Base-by-base conservation (phyloP, 1,284 basidiomycete genomes). In the Kalmanozyma brasiliensis region DNA sequence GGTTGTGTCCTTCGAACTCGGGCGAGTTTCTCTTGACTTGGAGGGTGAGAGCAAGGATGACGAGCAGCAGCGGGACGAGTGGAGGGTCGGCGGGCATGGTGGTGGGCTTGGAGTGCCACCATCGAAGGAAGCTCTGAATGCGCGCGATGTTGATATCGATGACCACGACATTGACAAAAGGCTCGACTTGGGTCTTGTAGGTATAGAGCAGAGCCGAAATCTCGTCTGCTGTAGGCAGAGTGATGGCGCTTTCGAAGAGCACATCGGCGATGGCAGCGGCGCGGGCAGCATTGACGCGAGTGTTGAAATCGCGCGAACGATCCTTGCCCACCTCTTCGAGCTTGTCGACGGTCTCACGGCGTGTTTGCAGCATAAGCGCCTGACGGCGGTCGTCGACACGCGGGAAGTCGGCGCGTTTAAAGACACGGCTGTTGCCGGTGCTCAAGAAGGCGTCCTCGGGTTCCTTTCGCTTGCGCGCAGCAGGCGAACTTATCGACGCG, bases 41-140 rank as follows among this genome's bases (percentile, higher is more conserved):
- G 19, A 76, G 58, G 1, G 71, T 64, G n/a, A 78, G 62, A 3
- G 77, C 77, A 22, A 78, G 60, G n/a, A 77, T 49, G 26, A 65
- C 64, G 47, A 78, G 68, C n/a, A 76, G 48, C 29, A 78, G 48
- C 4, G 76, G 76, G 4, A 76, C 74, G 8, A 78, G 56, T 3
- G 73, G 69, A 35, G 76, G 69, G 34, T 78, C 76, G n/a, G 73
- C 60, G 23, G 74, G 76, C 57, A 78, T 65, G 23, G 65, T 73
- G 40, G 62, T 65, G n/a, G 69, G 73, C 29, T 73, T 69, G 40
- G 58, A 67, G 20, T 78, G 74, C 69, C 72, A 78, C 77, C 77
- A 78, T 36, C 62, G 51, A 2, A 75, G 59, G 57, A 76, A 76
- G 48, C 59, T 63, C 51, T 68, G 60, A 33, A 78, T 68, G 32